These are phyloP conservation scores for Acer campestre DNA, from an alignment of 345 rosid genomes.

Conservation along the genomic window DNA sequence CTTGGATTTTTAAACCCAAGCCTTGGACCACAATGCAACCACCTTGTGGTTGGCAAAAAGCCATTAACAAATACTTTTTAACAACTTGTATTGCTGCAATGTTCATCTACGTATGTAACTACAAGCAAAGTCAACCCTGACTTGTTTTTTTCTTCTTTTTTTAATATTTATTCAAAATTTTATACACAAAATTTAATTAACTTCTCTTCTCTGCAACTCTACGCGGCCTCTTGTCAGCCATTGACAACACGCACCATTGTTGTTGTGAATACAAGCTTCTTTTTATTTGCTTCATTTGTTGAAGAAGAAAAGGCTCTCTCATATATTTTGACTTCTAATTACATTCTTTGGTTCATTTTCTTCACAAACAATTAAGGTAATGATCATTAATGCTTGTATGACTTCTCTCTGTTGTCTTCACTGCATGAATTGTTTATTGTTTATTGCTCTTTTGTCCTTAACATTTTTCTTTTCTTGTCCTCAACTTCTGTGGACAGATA, in stretches of 20 bases:
- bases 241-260: conserved; percentile 9
- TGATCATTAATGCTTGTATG: not conserved
- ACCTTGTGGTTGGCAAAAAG: too few species aligned
- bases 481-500: not conserved
- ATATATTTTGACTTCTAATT: not conserved
- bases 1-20: too few species aligned
- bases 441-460: not conserved
- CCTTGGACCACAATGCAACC: too few species aligned
- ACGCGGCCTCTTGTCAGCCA: conserved; percentile 16
- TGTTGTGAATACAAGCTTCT: conserved; percentile 12
- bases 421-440: not conserved
- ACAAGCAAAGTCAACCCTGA: conserved; percentile 57
- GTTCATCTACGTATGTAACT: conserved; percentile 52
- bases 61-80: conserved; percentile 36
- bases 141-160: conserved; percentile 6
- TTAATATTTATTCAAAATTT: conserved; percentile 28
- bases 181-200: not conserved
- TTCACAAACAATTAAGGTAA: conserved; percentile 31
- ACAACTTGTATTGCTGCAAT: conserved; percentile 39
- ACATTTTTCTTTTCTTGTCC: conserved; percentile 1
- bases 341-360: conserved; percentile 27
- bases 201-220: conserved; percentile 26
- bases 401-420: not conserved
- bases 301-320: conserved; percentile 42
- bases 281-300: conserved; percentile 43